These are phyloP conservation scores for Colletotrichum sp. DNA, from an alignment of 2,329 filamentous ascomycete species.

Conservation along the genomic window DNA sequence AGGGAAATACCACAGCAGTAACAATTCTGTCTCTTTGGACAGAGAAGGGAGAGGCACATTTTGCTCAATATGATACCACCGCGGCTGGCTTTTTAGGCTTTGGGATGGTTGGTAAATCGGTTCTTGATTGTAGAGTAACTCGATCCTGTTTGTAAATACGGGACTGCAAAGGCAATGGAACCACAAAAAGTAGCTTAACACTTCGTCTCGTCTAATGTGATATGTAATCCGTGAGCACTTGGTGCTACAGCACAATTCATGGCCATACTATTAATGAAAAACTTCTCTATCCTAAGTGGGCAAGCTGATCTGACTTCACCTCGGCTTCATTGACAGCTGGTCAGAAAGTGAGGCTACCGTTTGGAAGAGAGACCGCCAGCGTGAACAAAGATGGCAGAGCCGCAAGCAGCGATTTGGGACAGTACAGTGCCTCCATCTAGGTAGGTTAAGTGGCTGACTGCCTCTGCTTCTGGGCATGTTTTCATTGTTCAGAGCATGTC, in stretches of 20 bases:
- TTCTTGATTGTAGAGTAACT: conserved; percentile 1
- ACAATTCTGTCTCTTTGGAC: not conserved
- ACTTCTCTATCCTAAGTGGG: not conserved
- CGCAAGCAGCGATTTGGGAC: not conserved
- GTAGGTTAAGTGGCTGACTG: not conserved
- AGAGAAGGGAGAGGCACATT: not conserved
- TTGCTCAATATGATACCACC: conserved; percentile 2
- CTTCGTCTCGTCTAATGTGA: not conserved
- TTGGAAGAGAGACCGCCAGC: not conserved
- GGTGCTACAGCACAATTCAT: not conserved
- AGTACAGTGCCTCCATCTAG: not conserved
- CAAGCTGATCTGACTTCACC: not conserved
- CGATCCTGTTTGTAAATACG: not conserved
- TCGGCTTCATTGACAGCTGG: not conserved
- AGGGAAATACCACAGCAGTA: conserved; percentile 11
- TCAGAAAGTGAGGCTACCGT: not conserved
- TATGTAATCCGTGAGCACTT: not conserved
- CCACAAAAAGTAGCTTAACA: not conserved
- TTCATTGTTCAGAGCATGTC: not conserved
- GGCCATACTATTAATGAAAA: not conserved
- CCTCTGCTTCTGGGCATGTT: not conserved
- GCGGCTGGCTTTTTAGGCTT: not conserved
- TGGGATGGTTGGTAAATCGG: not conserved
- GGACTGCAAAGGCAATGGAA: not conserved
- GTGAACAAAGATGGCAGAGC: not conserved